Conservation (phyloP, 768 basidiomycete species). For the Plicaturopsis crispa region DNA sequence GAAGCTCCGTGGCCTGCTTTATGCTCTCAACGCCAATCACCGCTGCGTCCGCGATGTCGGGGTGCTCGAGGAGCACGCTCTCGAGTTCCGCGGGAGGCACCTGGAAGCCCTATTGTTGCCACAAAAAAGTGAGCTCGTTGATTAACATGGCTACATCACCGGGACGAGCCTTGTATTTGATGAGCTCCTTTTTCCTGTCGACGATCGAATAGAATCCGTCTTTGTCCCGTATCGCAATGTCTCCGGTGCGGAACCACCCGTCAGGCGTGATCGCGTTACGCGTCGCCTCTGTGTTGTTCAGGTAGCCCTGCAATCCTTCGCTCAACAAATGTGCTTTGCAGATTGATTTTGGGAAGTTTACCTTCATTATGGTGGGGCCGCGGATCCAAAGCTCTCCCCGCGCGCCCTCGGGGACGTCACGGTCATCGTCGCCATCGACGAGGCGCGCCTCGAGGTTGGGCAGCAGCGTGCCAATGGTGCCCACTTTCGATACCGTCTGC, state of each 20-base stretch:
- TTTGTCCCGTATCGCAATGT: constrained; percentile 50
- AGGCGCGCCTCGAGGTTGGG: constrained; percentile 74
- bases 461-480: constrained; percentile 61
- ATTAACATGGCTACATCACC: background rate
- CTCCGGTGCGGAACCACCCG: background rate
- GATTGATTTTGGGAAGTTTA: too few species aligned
- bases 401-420: constrained; percentile 45
- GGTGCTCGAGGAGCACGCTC: constrained; percentile 64
- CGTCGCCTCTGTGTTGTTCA: constrained; percentile 68
- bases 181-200: constrained; percentile 66
- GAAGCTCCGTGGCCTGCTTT: constrained; percentile 74
- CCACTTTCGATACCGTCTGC: constrained; percentile 41
- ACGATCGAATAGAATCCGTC: constrained; percentile 75
- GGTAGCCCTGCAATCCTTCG: constrained; percentile 79
- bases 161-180: constrained; percentile 65
- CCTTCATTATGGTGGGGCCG: constrained; percentile 79
- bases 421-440: constrained; percentile 47
- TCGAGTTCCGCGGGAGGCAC: constrained; percentile 88
- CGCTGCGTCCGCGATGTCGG: constrained; percentile 69
- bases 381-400: constrained; percentile 79
- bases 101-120: constrained; percentile 16
- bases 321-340: too few species aligned
- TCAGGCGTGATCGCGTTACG: constrained; percentile 47
- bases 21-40: constrained; percentile 70
- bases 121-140: background rate